These are phyloP conservation scores for Suillus placidus DNA, from an alignment of 768 basidiomycete species.

Conservation along the genomic window DNA sequence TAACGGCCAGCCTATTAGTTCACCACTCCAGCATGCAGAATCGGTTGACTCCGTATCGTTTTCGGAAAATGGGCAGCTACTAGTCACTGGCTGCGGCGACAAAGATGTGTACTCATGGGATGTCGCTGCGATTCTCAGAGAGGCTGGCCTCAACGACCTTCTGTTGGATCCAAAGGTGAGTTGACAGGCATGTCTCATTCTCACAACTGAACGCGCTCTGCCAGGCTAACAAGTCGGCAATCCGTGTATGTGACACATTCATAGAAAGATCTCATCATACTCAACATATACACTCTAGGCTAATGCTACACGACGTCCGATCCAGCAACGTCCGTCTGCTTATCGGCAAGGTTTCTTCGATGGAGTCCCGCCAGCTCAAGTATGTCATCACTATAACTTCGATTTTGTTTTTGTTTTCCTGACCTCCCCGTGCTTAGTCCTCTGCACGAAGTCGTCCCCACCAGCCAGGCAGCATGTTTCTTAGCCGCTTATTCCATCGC, in stretches of 20 bases:
- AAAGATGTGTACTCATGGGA: background rate
- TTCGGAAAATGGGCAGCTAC: background rate
- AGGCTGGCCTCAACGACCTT: background rate
- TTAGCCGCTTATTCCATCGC: background rate
- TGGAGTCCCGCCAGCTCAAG: background rate
- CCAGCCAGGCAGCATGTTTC: background rate
- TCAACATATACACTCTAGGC: background rate
- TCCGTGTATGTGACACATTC: background rate
- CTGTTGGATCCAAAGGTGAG: background rate
- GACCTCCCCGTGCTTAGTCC: background rate
- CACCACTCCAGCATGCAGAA: background rate
- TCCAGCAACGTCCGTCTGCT: background rate
- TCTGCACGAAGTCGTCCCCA: background rate
- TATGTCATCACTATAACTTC: background rate
- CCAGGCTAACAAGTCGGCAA: background rate
- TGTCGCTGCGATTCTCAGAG: background rate
- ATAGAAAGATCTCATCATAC: background rate
- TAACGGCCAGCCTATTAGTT: background rate
- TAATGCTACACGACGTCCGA: too few species aligned
- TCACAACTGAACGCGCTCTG: background rate
- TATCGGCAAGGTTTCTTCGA: background rate
- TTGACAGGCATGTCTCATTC: background rate
- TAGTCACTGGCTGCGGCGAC: background rate
- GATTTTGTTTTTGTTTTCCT: background rate
- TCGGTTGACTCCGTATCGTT: background rate